Percentiles rank a stretch among this genome's conserved stretches.
phyloP scores from a whole-genome alignment of 2,329 filamentous ascomycete species.

The Fusarium luffae region DNA sequence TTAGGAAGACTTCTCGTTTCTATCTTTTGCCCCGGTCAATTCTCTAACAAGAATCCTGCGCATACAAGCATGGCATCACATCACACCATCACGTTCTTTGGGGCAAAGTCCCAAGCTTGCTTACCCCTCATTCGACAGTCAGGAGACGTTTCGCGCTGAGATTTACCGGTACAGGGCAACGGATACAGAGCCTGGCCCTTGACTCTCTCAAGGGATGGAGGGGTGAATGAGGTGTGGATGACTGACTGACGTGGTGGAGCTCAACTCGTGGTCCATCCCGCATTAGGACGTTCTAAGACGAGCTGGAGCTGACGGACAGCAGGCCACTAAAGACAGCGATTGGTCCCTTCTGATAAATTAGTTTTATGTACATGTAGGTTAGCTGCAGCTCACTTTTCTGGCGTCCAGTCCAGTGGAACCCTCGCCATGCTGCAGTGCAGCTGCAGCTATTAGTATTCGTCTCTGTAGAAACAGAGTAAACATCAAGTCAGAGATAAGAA shows the following conservation, averaged over 20 bases:
- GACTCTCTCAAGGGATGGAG: slow-evolving; percentile 14
- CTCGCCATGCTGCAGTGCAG: slow-evolving; percentile 7
- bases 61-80: slow-evolving; percentile 26
- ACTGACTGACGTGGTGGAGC: slow-evolving; percentile 38
- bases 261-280: slow-evolving; percentile 38
- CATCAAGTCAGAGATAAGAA: slow-evolving; percentile 16
- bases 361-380: slow-evolving; percentile 26
- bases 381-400: slow-evolving; percentile 34
- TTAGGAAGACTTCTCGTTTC: slow-evolving; percentile 8
- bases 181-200: slow-evolving; percentile 23
- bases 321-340: slow-evolving; percentile 37
- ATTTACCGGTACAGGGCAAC: slow-evolving; percentile 1
- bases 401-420: slow-evolving; percentile 25
- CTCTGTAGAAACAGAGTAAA: slow-evolving; percentile 35
- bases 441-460: slow-evolving; percentile 30
- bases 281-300: slow-evolving; percentile 38
- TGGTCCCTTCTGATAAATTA: slow-evolving; percentile 44
- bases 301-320: slow-evolving; percentile 40
- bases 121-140: slow-evolving; percentile 45
- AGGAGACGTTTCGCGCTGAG: slow-evolving; percentile 39
- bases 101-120: slow-evolving; percentile 35
- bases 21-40: slow-evolving; percentile 29
- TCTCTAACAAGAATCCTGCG: slow-evolving; percentile 46
- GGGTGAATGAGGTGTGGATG: slow-evolving; percentile 39
- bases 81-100: slow-evolving; percentile 38